phyloP scores from a whole-genome alignment of 2,329 filamentous ascomycete genomes.

The Ophiocordyceps camponoti-saundersi region DNA sequence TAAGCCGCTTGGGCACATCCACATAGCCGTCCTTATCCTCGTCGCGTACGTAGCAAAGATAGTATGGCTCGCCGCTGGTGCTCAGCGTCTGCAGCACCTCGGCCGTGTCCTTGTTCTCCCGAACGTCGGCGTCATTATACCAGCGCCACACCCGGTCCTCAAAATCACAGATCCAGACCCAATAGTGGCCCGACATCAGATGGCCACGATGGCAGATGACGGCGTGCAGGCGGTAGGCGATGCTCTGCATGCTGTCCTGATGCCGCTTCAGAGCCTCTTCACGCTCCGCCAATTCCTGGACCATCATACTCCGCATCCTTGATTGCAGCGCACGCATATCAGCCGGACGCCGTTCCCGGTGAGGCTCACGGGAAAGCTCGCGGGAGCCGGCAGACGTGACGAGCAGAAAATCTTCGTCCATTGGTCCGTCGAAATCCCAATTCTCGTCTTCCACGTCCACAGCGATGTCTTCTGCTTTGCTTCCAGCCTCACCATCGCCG shows the following conservation, averaged over 20 bases:
- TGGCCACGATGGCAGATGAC: slow-evolving; percentile 80
- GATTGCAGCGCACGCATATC: slow-evolving; percentile 9
- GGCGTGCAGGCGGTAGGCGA: slow-evolving; percentile 72
- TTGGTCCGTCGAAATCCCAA: slow-evolving; percentile 21
- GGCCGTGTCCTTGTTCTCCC: slow-evolving; percentile 43
- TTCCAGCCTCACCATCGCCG: background rate
- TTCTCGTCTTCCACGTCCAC: slow-evolving; percentile 8
- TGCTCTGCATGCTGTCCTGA: slow-evolving; percentile 35
- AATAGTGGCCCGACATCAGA: slow-evolving; percentile 73
- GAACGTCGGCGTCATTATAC: slow-evolving; percentile 82
- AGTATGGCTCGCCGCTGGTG: slow-evolving; percentile 61
- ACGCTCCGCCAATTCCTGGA: slow-evolving; percentile 19
- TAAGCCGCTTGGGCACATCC: slow-evolving; percentile 23
- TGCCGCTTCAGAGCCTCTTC: slow-evolving; percentile 11
- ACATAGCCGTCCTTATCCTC: slow-evolving; percentile 39
- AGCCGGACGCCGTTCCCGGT: slow-evolving; percentile 2
- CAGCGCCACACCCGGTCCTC: slow-evolving; percentile 67
- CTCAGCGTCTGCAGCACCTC: slow-evolving; percentile 55
- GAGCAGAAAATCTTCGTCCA: slow-evolving; percentile 18
- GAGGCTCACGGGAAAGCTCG: background rate
- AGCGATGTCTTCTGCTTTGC: slow-evolving; percentile 1
- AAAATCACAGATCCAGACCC: slow-evolving; percentile 92
- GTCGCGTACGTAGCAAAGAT: slow-evolving; percentile 67
- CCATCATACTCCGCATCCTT: slow-evolving; percentile 24
- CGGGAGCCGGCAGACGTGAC: slow-evolving; percentile 6